Evolutionary conservation across 2,329 filamentous ascomycete species (phyloP), one percentile per base, ranked within the genome.

Genomic region (Microsporum ferrugineum): DNA sequence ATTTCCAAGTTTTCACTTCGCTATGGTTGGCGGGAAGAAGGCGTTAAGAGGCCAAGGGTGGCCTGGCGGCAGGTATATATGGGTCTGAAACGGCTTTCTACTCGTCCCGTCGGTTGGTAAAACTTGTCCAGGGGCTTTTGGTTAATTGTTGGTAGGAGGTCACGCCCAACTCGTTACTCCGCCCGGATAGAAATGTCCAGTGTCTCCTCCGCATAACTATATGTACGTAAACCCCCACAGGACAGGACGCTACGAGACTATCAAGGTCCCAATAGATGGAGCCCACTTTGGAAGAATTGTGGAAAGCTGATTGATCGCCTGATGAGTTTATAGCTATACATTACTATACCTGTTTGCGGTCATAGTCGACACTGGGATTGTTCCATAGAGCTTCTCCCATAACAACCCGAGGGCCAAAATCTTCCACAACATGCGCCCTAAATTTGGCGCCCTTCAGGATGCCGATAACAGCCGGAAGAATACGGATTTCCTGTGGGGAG

Each of bases 401-500:
- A 23, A 23, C 17, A 23, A 23, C 5, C 3, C 14, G 39, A 43
- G 39, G 17, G 17, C 39, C 39, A 43, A 43, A 14, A n/a, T 14
- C 39, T 34, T 31, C 29, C 49, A 12, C 10, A 53, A 14, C 29
- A 1, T n/a, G 12, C 49, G 27, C 23, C 49, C 49, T 33, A 53
- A 10, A 7, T 34, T 53, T 34, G 49, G 39, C 31, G 27, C 27
- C 49, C 49, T 31, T 12, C 10, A 31, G 12, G 27, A 51, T 53
- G 49, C 49, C 49, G 49, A 53, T n/a, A 53, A 53, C 49, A 53
- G 31, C 49, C 49, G 49, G 27, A 34, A 53, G 39, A n/a, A 53
- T 53, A 53, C 49, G 49, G 29, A 31, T 14, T 34, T 2, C 27
- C 27, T 53, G 49, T 53, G 49, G 49, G 31, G 45, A 14, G 27